phyloP scores from a whole-genome alignment of 2,329 filamentous ascomycete species.

The Sporothrix sp. region DNA sequence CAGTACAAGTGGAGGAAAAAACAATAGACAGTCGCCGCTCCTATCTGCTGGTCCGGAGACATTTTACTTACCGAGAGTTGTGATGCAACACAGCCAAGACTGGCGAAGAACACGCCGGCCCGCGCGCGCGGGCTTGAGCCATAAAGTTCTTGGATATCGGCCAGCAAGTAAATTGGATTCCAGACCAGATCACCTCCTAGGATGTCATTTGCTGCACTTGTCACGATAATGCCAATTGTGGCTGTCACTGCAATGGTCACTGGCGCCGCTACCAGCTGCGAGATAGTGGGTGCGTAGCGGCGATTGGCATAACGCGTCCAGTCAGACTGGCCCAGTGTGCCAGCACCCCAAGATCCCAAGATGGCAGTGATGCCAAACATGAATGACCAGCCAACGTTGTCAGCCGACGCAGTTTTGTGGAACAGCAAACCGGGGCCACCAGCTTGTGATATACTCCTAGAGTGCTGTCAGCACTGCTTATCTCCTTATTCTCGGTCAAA shows the following conservation, averaged over 20 bases:
- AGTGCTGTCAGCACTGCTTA: not conserved
- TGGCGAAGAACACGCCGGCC: conserved; percentile 37
- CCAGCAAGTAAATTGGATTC: conserved; percentile 33
- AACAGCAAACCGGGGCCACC: conserved; percentile 24
- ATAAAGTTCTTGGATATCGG: conserved; percentile 20
- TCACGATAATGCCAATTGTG: conserved; percentile 29
- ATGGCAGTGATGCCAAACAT: conserved; percentile 31
- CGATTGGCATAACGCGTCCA: conserved; percentile 33
- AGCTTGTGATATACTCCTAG: conserved; percentile 17
- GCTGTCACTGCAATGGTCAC: conserved; percentile 23
- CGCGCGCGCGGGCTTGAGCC: conserved; percentile 23
- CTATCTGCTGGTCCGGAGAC: no score
- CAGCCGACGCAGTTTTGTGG: conserved; percentile 15
- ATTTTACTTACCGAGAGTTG: conserved; percentile 20
- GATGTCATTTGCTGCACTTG: conserved; percentile 21
- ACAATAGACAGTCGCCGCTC: no score
- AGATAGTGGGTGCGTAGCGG: conserved; percentile 30
- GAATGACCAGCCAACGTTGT: conserved; percentile 28
- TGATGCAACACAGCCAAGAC: conserved; percentile 24
- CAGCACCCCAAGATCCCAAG: conserved; percentile 35
- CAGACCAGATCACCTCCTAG: conserved; percentile 29
- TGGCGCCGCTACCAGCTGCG: conserved; percentile 22
- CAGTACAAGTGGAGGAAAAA: no score
- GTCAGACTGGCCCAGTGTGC: conserved; percentile 35
- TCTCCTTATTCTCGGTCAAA: not conserved